Percentiles rank a stretch among this genome's conserved stretches.
Conservation (phyloP, 495 filamentous ascomycete species). For the Xylaria cubensis region DNA sequence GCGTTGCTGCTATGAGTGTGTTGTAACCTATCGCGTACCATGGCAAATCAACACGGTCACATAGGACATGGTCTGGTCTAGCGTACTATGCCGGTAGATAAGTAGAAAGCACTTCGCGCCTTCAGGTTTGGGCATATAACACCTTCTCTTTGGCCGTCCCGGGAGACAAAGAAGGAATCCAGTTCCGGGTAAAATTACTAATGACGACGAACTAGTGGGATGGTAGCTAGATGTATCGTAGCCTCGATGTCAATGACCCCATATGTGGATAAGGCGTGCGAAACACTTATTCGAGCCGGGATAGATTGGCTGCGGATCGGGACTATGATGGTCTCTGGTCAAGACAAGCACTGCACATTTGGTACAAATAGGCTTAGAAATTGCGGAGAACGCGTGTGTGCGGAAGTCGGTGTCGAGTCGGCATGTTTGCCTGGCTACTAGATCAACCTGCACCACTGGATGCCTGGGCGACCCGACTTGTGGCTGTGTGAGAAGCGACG, state of each 20-base stretch:
- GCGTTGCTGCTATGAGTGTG: not conserved
- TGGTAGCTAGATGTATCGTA: not conserved
- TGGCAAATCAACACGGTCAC: not conserved
- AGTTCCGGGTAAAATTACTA: not conserved
- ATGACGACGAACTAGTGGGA: constrained; percentile 21
- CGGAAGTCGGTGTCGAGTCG: not conserved
- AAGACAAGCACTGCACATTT: constrained; percentile 1
- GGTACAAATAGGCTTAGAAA: not conserved
- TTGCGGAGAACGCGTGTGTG: constrained; percentile 8
- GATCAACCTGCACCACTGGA: constrained; percentile 2
- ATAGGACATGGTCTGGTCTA: not conserved
- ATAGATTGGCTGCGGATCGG: constrained; percentile 12
- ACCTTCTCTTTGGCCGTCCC: not conserved
- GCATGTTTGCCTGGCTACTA: not conserved
- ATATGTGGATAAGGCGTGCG: constrained; percentile 11
- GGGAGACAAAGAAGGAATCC: not conserved
- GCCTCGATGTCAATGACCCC: not conserved
- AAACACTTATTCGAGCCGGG: constrained; percentile 12
- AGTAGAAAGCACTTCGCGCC: not conserved
- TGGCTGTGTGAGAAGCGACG: constrained; percentile 13
- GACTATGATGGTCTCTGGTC: not conserved
- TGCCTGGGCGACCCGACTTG: not conserved
- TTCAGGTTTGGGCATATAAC: not conserved
- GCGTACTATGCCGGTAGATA: not conserved
- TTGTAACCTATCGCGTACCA: not conserved